A percentile compares a stretch with the other conserved stretches of the same genome.
These are phyloP conservation scores for Gillenia trifoliata DNA, from an alignment of 306 rosid genomes.

Conservation along the genomic window DNA sequence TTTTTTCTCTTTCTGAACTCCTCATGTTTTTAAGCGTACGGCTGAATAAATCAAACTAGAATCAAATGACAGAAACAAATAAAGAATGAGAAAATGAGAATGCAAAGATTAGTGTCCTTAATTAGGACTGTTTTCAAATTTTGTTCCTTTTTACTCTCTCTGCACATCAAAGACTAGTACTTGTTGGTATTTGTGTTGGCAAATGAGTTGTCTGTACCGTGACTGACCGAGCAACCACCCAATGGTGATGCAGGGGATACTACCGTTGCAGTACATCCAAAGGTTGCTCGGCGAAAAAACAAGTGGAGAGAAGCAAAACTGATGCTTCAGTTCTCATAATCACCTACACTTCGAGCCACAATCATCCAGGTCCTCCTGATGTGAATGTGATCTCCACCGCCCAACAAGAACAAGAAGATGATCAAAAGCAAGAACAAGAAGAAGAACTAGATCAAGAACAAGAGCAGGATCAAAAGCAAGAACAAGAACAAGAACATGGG, in stretches of 20 bases:
- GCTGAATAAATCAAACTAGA: too few species aligned
- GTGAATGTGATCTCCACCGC: conserved; percentile 13
- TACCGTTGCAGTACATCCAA: conserved; percentile 84
- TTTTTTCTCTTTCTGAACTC: too few species aligned
- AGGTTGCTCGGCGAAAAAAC: conserved; percentile 94
- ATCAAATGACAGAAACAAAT: too few species aligned
- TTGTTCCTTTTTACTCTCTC: too few species aligned
- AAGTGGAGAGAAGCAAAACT: conserved; percentile 84
- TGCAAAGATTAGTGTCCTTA: too few species aligned
- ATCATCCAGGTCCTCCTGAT: conserved; percentile 66
- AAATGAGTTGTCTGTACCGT: neutral
- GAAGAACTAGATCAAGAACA: conserved; percentile 17
- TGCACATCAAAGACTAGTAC: too few species aligned
- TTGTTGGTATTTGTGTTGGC: neutral
- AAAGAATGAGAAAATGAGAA: too few species aligned
- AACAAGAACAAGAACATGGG: conserved; percentile 8
- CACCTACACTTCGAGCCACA: conserved; percentile 74
- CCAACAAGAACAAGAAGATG: neutral
- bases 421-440: conserved; percentile 17
- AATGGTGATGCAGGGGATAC: conserved; percentile 55
- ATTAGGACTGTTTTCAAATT: too few species aligned
- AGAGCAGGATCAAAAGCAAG: conserved; percentile 23
- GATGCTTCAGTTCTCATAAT: conserved; percentile 80
- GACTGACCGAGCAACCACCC: neutral
- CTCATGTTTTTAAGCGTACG: too few species aligned